Evolutionary conservation across 345 rosid species (phyloP), one percentile per base, ranked within the genome.

Genomic region (Euphorbia lathyris): DNA sequence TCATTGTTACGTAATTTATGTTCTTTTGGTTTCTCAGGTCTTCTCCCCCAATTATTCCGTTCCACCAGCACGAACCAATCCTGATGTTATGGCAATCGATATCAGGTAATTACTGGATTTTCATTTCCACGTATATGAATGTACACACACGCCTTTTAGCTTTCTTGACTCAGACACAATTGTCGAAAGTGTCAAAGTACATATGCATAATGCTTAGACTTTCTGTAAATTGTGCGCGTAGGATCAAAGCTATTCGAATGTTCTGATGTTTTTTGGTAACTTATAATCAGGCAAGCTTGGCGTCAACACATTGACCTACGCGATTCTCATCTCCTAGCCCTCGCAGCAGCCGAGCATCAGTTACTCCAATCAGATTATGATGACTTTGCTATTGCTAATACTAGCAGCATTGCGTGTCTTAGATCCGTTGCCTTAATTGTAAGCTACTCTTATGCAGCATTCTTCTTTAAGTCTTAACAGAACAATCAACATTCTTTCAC

Each of bases 41-140:
- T 87, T 85, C 70, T 87, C 92, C 12, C 92, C 89, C 66, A 84
- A 87, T 69, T 87, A 87, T 77, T 80, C 89, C 47, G 66, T 76
- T 64, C 89, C 86, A 38, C 81, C 85, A 11, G 65, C 74, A 61
- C 70, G 78, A 58, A 79, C 69, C 67, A 76, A 48, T 76, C 77
- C 88, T 6, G 86, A 84, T 53, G 81, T 81, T 60, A 43, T 85
- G 68, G 81, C 88, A 10, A 84, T 84, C 71, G 92, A 87, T 74
- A 81, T 87, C 70, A 82, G 92, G 92, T 79, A 79, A 69, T 9
- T 65, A 43, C 17, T 42, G 48, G 26, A 51, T 10, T 50, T 61
- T 72, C n/a, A n/a, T n/a, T n/a, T n/a, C n/a, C n/a, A n/a, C n/a
- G n/a, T n/a, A n/a, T n/a, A n/a, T n/a, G 38, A 34, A 34, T 34